Evolutionary conservation across 805 yeast species (phyloP), one percentile per base, ranked within the genome.

Genomic region (Saturnispora halmiae): DNA sequence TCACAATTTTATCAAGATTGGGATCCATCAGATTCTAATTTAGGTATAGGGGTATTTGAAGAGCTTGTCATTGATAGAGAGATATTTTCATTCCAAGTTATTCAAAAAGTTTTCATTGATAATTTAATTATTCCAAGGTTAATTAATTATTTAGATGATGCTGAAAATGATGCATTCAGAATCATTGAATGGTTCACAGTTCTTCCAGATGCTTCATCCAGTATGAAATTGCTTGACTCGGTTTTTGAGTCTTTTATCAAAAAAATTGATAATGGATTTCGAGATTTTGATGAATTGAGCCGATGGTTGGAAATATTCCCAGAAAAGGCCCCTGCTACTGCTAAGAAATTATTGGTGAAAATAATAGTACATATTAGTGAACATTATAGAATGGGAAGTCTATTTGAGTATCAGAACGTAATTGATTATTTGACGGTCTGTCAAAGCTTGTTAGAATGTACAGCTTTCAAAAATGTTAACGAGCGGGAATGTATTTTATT

Each of bases 31-130:
- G 34, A 38, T 16, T 20, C 27, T 1, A 22, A 41, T 21, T 15
- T 37, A n/a, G 46, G 46, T 13, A 22, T 40, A 18, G 44, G 43
- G 1, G 38, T 72, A 0, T 55, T 69, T 15, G 77, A 56, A 29
- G 60, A 54, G 16, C n/a, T 44, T 4, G 41, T 53, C 2, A 31
- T 49, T n/a, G 63, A 57, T 32, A 15, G 30, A 16, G 21, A 28
- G 7, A 15, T 39, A n/a, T 32, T 39, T 21, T 16, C 29, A 3
- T 6, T 26, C 6, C 15, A 6, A 8, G 28, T 27, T 11, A 32
- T 33, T 4, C 32, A 39, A 33, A 33, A 20, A 14, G 27, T 39
- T 13, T 20, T 39, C 14, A n/a, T 27, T 26, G 22, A 39, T 13
- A 28, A 16, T 10, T 14, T 39, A 8, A 32, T 39, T 14, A 22